Conservation (phyloP, 208 protist species). For the Trypanosoma brucei region DNA sequence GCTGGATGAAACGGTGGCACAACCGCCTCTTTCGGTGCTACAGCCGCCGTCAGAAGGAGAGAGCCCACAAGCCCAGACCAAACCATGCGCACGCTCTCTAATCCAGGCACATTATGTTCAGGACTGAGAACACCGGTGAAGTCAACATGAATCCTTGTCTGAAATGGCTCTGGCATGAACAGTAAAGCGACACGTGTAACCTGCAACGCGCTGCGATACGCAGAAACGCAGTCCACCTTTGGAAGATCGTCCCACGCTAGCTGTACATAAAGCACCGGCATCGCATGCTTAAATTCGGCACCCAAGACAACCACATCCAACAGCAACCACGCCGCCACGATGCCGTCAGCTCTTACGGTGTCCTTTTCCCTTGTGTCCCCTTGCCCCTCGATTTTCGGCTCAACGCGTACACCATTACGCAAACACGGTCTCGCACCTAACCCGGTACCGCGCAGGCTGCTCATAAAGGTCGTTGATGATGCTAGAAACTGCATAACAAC, state of each 20-base stretch:
- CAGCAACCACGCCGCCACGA: conserved; percentile 10
- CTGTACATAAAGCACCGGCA: conserved; percentile 23
- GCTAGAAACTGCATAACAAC: conserved; percentile 13
- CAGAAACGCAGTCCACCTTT: conserved; percentile 8
- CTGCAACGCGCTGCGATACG: conserved; percentile 8
- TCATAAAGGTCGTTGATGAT: conserved; percentile 6
- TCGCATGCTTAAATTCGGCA: background rate
- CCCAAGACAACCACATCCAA: conserved; percentile 10
- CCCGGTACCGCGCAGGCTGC: background rate
- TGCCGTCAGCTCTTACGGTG: background rate
- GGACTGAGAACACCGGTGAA: conserved; percentile 19
- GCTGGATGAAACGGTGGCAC: too few relatives aligned
- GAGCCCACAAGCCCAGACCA: conserved; percentile 13
- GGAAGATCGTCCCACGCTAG: background rate
- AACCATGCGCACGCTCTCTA: conserved; percentile 6
- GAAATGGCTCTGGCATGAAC: conserved; percentile 2
- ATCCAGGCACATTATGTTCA: background rate
- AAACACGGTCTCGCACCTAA: too few relatives aligned
- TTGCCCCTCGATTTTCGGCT: too few relatives aligned
- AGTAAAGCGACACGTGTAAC: conserved; percentile 7
- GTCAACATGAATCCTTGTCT: conserved; percentile 16
- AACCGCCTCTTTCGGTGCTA: too few relatives aligned
- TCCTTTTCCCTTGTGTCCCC: background rate
- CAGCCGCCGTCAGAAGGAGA: background rate
- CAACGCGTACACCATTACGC: too few relatives aligned